Evolutionary conservation across 2,329 filamentous ascomycete genomes (phyloP).

Genomic region (Cladosporium sp.): DNA sequence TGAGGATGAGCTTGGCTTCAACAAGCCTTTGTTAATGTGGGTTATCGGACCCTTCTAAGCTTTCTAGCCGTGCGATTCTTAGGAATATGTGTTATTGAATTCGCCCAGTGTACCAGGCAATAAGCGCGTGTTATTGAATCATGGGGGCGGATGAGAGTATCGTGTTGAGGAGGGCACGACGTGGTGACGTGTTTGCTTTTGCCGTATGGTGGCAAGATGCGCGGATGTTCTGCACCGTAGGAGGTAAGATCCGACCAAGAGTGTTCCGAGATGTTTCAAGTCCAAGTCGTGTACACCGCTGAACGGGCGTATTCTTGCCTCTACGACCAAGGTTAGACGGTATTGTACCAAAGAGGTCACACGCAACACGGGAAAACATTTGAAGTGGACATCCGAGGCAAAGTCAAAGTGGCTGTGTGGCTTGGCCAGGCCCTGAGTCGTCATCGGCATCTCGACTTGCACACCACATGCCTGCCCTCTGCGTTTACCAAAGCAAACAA

Average conservation of each 20-base stretch:
- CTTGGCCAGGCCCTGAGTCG: neutral
- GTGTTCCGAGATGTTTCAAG: no score
- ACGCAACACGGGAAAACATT: no score
- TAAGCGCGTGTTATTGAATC: slow-evolving; percentile 34
- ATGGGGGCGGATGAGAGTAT: slow-evolving; percentile 11
- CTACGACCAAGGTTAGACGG: neutral
- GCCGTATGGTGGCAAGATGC: neutral
- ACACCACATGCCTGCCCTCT: no score
- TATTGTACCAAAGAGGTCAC: neutral
- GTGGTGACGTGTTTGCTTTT: slow-evolving; percentile 9
- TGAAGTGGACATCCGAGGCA: neutral
- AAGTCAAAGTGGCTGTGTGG: neutral
- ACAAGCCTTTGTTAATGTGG: slow-evolving; percentile 8
- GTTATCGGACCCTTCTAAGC: slow-evolving; percentile 14
- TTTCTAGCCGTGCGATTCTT: slow-evolving; percentile 6
- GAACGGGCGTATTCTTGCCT: no score
- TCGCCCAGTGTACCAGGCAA: neutral
- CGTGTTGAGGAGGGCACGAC: neutral
- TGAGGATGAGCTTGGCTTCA: slow-evolving; percentile 7
- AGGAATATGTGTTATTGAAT: neutral
- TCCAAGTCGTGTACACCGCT: no score
- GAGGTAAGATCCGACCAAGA: neutral
- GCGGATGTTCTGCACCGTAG: neutral
- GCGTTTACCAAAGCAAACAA: no score
- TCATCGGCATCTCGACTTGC: no score